phyloP scores from a whole-genome alignment of 768 basidiomycete species.

The Cystofilobasidium macerans region DNA sequence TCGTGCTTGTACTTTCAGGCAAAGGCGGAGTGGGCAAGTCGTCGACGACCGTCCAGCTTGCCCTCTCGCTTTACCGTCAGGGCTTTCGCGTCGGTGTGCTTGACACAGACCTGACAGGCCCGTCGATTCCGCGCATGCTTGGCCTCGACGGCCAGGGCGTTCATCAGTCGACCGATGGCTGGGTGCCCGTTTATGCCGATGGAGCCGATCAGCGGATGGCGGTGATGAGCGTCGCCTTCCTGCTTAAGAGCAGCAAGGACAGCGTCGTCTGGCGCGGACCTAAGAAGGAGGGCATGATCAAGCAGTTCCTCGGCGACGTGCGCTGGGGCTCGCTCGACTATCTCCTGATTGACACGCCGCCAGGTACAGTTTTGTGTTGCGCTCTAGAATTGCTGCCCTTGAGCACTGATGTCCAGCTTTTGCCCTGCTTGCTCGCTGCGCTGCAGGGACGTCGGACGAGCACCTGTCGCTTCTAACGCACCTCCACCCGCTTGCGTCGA shows the following conservation, averaged over 20 bases:
- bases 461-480: constrained; percentile 92
- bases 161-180: constrained; percentile 86
- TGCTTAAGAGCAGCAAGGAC: constrained; percentile 78
- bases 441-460: constrained; percentile 89
- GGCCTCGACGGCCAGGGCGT: constrained; percentile 76
- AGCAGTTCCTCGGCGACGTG: constrained; percentile 90
- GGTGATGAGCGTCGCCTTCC: constrained; percentile 94
- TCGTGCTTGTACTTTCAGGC: constrained; percentile 87
- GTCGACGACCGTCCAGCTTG: constrained; percentile 84
- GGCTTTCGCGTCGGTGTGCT: constrained; percentile 72
- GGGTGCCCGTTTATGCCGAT: constrained; percentile 97
- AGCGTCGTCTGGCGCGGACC: constrained; percentile 97
- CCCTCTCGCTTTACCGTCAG: constrained; percentile 69
- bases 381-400: neutral
- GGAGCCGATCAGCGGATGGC: constrained; percentile 59
- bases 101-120: constrained; percentile 87
- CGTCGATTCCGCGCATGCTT: constrained; percentile 90
- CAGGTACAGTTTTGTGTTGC: constrained; percentile 50
- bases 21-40: constrained; percentile 98
- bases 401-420: no score
- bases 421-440: no score
- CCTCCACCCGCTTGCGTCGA: constrained; percentile 63
- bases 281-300: constrained; percentile 96
- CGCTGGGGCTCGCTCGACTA: constrained; percentile 89
- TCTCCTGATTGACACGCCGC: constrained; percentile 88